phyloP scores from a whole-genome alignment of 495 filamentous ascomycete species.

The Aspergillus avenaceus region DNA sequence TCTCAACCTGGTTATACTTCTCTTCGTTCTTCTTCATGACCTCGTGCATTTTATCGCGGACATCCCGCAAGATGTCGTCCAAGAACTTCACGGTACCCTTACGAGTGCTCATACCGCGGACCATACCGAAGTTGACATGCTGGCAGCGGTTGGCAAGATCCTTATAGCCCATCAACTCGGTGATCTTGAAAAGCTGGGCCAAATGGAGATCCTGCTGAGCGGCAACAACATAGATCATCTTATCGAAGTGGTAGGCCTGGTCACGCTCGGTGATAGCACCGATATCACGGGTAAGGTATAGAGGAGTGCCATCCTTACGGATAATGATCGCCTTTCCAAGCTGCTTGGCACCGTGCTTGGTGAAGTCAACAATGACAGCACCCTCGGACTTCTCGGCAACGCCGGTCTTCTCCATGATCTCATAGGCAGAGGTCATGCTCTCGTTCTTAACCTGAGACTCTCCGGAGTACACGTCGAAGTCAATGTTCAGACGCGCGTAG shows the following conservation, averaged over 20 bases:
- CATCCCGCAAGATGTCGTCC: slow-evolving; percentile 61
- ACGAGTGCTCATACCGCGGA: slow-evolving; percentile 64
- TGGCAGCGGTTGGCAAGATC: slow-evolving; percentile 59
- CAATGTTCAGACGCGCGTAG: slow-evolving; percentile 82
- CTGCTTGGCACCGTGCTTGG: slow-evolving; percentile 65
- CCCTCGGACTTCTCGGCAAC: slow-evolving; percentile 82
- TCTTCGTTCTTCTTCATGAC: slow-evolving; percentile 62
- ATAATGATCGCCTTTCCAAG: slow-evolving; percentile 66
- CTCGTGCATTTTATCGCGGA: slow-evolving; percentile 67
- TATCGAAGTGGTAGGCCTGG: slow-evolving; percentile 63
- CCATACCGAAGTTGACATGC: slow-evolving; percentile 73
- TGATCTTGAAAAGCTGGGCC: slow-evolving; percentile 66
- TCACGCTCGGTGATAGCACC: slow-evolving; percentile 61
- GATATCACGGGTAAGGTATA: slow-evolving; percentile 72
- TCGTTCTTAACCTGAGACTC: slow-evolving; percentile 87
- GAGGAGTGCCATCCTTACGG: slow-evolving; percentile 63
- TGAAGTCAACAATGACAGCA: slow-evolving; percentile 83
- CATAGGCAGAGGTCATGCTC: slow-evolving; percentile 65
- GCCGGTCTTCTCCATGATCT: slow-evolving; percentile 63
- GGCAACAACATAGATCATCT: slow-evolving; percentile 74
- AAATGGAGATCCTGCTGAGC: slow-evolving; percentile 70
- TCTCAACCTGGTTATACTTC: slow-evolving; percentile 61
- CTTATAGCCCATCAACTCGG: slow-evolving; percentile 62
- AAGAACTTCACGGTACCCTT: slow-evolving; percentile 69
- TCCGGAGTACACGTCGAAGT: slow-evolving; percentile 89